Percentiles rank a stretch among this genome's conserved stretches.
Evolutionary conservation across 768 basidiomycete species (phyloP).

Genomic region (Coprinopsis cinerea): DNA sequence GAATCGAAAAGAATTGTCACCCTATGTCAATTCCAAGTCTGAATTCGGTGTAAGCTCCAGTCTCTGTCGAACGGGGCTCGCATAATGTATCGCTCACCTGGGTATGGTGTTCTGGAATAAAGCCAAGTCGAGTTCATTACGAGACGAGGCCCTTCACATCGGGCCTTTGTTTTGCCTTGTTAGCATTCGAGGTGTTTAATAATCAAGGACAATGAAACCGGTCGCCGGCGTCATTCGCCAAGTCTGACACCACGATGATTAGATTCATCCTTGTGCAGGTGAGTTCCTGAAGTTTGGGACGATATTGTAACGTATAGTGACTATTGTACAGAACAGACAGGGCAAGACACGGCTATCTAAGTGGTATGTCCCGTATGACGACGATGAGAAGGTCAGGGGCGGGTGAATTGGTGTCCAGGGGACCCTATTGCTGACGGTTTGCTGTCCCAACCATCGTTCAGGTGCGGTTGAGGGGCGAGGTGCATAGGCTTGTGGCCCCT

Average conservation of each 20-base stretch:
- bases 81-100: too few species aligned
- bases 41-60: too few species aligned
- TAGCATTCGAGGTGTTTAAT: too few species aligned
- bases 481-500: conserved; percentile 92
- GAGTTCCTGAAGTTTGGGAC: conserved; percentile 13
- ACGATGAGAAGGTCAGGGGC: conserved; percentile 91
- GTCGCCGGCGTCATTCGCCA: background rate
- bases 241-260: conserved; percentile 56
- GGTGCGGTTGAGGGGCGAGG: conserved; percentile 93
- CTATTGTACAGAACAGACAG: conserved; percentile 75
- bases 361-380: conserved; percentile 99
- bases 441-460: conserved; percentile 23
- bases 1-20: too few species aligned
- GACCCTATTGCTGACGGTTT: background rate
- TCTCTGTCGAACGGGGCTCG: too few species aligned
- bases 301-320: conserved; percentile 1
- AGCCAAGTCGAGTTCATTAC: too few species aligned
- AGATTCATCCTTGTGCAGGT: conserved; percentile 97
- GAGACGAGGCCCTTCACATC: too few species aligned
- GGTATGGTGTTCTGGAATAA: too few species aligned
- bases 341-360: conserved; percentile 96
- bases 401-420: conserved; percentile 2
- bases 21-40: too few species aligned
- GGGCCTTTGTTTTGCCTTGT: too few species aligned
- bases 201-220: conserved; percentile 11